Conservation (phyloP, 1,284 basidiomycete genomes). For the Flammula alnicola region DNA sequence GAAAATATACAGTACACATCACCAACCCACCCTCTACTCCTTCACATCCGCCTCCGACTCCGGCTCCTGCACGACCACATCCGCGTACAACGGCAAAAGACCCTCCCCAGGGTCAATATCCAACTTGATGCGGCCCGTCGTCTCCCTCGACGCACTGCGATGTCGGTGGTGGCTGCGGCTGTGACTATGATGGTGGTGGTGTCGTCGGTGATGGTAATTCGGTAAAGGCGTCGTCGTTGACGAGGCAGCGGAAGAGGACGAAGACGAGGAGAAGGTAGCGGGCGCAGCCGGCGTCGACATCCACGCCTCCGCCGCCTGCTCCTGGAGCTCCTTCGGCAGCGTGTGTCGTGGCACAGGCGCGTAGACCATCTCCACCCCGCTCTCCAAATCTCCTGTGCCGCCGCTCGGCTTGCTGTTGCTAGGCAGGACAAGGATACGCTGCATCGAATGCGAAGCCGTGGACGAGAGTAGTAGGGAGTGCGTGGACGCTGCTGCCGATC, state of each 20-base stretch:
- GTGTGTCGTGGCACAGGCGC: constrained; percentile 65
- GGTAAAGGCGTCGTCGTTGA: constrained; percentile 16
- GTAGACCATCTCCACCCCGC: constrained; percentile 55
- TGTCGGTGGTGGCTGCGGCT: constrained; percentile 30
- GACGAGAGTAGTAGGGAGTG: constrained; percentile 16
- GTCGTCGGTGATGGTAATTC: constrained; percentile 23
- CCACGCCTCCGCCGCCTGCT: constrained; percentile 71
- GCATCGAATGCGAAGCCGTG: constrained; percentile 23
- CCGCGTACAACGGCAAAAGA: constrained; percentile 35
- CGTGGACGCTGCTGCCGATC: constrained; percentile 5
- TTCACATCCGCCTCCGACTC: constrained; percentile 7
- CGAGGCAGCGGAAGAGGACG: constrained; percentile 18
- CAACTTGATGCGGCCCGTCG: constrained; percentile 48
- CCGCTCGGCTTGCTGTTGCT: constrained; percentile 17
- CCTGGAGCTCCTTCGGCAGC: constrained; percentile 54
- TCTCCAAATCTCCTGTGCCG: constrained; percentile 24
- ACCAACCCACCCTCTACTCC: too few relatives aligned
- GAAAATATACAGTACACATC: too few relatives aligned
- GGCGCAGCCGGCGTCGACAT: constrained; percentile 45
- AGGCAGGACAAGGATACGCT: constrained; percentile 30
- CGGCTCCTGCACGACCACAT: too few relatives aligned
- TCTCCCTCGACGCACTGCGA: constrained; percentile 34
- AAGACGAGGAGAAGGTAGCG: constrained; percentile 22
- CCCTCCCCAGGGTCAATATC: constrained; percentile 49
- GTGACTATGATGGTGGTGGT: constrained; percentile 36